Evolutionary conservation across 495 filamentous ascomycete species (phyloP).

Genomic region (Cudoniella acicularis): DNA sequence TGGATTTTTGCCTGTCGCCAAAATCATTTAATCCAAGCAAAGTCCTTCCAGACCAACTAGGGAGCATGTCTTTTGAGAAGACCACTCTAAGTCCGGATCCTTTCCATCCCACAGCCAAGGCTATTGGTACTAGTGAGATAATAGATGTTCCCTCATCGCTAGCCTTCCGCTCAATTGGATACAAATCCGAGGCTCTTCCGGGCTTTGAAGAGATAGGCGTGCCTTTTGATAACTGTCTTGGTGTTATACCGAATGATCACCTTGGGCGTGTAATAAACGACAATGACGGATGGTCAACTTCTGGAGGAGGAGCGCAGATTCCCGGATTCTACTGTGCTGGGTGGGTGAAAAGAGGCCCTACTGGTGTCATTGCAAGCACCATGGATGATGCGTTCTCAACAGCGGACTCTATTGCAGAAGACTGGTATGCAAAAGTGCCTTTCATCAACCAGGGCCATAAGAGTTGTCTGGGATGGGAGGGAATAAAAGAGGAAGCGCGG

Average conservation of each 20-base stretch:
- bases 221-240: constrained; percentile 66
- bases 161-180: constrained; percentile 90
- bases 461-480: constrained; percentile 68
- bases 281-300: constrained; percentile 27
- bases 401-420: constrained; percentile 71
- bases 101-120: constrained; percentile 49
- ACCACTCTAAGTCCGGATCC: constrained; percentile 45
- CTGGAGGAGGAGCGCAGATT: constrained; percentile 37
- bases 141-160: constrained; percentile 52
- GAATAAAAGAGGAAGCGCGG: constrained; percentile 53
- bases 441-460: constrained; percentile 42
- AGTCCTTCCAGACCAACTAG: constrained; percentile 42
- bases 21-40: constrained; percentile 56
- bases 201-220: constrained; percentile 76
- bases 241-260: constrained; percentile 82
- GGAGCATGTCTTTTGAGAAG: constrained; percentile 61
- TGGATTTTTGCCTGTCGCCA: constrained; percentile 79
- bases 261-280: constrained; percentile 62
- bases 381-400: constrained; percentile 94
- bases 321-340: constrained; percentile 90
- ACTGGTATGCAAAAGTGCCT: constrained; percentile 51
- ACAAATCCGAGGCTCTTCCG: constrained; percentile 72
- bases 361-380: constrained; percentile 91
- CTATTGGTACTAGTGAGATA: constrained; percentile 41
- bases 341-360: constrained; percentile 95